Conservation (phyloP, 2,329 filamentous ascomycete species). For the Talaromyces rugulosus region DNA sequence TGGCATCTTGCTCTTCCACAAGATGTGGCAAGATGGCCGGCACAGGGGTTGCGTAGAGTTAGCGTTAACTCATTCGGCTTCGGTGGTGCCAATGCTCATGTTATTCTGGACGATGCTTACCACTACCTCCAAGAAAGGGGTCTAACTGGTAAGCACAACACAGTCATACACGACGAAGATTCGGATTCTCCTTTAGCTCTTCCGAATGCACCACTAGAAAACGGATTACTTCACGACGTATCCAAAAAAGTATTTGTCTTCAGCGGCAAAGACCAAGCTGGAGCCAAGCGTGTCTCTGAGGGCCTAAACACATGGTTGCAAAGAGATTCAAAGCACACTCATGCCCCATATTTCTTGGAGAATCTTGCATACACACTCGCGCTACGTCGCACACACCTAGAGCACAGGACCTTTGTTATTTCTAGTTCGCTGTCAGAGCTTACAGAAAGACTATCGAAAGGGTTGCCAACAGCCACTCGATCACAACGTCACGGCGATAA, state of each 20-base stretch:
- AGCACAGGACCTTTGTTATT: too few species aligned
- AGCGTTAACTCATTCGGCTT: conserved; percentile 45
- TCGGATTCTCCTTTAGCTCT: neutral
- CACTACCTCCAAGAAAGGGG: neutral
- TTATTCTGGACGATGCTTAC: conserved; percentile 16
- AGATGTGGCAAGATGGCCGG: conserved; percentile 13
- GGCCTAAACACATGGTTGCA: neutral
- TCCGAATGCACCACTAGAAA: neutral
- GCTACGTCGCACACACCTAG: too few species aligned
- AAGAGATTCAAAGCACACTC: neutral
- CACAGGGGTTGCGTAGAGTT: conserved; percentile 15
- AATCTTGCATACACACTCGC: too few species aligned
- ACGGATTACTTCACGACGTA: too few species aligned
- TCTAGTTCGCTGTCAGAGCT: neutral
- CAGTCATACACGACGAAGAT: neutral
- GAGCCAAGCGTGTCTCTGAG: neutral
- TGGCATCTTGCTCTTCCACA: conserved; percentile 20
- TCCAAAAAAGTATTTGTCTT: too few species aligned
- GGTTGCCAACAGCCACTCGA: neutral
- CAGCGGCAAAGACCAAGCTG: neutral
- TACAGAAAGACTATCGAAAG: neutral
- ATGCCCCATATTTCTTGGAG: too few species aligned
- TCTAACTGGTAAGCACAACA: too few species aligned
- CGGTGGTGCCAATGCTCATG: conserved; percentile 34
- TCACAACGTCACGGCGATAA: neutral